These are phyloP conservation scores for Saccharomycopsis amapae DNA, from an alignment of 805 yeast species.

Conservation along the genomic window DNA sequence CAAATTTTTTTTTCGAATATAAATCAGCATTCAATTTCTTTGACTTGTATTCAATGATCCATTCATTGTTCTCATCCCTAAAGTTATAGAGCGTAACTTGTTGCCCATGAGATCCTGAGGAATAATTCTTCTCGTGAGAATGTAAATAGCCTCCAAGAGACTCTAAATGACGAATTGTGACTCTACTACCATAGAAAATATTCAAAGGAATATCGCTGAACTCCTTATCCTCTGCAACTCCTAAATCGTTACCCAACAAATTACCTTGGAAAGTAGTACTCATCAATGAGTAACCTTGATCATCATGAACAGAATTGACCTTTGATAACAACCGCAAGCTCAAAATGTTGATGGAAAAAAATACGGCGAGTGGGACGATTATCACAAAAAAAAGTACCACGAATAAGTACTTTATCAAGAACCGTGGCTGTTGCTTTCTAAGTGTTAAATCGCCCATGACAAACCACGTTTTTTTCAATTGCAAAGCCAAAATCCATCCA, in stretches of 20 bases:
- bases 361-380: slow-evolving; percentile 9
- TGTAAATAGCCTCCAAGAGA: slow-evolving; percentile 75
- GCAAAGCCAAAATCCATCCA: slow-evolving; percentile 51
- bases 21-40: slow-evolving; percentile 36
- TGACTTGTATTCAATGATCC: slow-evolving; percentile 51
- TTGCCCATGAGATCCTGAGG: slow-evolving; percentile 63
- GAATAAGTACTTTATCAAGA: slow-evolving; percentile 46
- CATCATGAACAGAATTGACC: slow-evolving; percentile 26
- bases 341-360: slow-evolving; percentile 11
- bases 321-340: slow-evolving; percentile 15
- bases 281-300: slow-evolving; percentile 21
- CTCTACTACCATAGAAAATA: slow-evolving; percentile 32
- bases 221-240: slow-evolving; percentile 40
- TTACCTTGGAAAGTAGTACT: slow-evolving; percentile 15
- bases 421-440: slow-evolving; percentile 31
- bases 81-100: slow-evolving; percentile 69
- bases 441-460: slow-evolving; percentile 60
- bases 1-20: slow-evolving; percentile 27
- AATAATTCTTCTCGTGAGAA: slow-evolving; percentile 60
- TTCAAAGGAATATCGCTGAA: slow-evolving; percentile 52
- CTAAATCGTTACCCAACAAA: slow-evolving; percentile 12
- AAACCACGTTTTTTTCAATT: slow-evolving; percentile 53
- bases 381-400: slow-evolving; percentile 31
- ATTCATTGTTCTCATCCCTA: slow-evolving; percentile 58
- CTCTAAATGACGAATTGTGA: slow-evolving; percentile 33